Conservation (phyloP, 495 filamentous ascomycete genomes). For the Aspergillus nanangensis region DNA sequence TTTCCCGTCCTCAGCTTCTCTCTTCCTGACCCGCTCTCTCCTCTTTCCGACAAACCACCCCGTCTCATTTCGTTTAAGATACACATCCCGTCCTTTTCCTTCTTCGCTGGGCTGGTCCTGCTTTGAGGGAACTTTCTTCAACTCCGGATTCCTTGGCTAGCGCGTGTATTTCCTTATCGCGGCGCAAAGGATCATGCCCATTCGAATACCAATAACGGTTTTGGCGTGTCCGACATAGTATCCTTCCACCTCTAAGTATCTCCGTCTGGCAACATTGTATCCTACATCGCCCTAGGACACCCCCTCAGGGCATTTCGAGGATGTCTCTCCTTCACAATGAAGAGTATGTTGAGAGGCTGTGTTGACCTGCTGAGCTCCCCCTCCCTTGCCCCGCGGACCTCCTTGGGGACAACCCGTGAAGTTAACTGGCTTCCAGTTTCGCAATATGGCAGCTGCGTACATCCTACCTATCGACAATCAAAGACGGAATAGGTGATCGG, state of each 20-base stretch:
- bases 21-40: slow-evolving; percentile 2
- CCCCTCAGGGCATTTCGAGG: slow-evolving; percentile 2
- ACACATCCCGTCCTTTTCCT: slow-evolving; percentile 9
- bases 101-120: slow-evolving; percentile 38
- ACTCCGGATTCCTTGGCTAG: too few relatives aligned
- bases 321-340: slow-evolving; percentile 98
- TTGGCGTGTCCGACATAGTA: slow-evolving; percentile 3
- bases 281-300: too few relatives aligned
- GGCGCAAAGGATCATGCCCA: slow-evolving; percentile 7
- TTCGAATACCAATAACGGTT: slow-evolving; percentile 7
- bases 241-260: background rate
- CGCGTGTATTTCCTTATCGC: too few relatives aligned
- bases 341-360: slow-evolving; percentile 65
- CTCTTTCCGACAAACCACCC: slow-evolving; percentile 1
- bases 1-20: background rate
- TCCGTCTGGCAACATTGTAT: too few relatives aligned
- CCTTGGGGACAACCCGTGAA: background rate
- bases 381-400: slow-evolving; percentile 2
- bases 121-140: slow-evolving; percentile 6
- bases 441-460: slow-evolving; percentile 90
- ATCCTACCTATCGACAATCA: slow-evolving; percentile 82
- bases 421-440: slow-evolving; percentile 55
- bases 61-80: too few relatives aligned
- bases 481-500: slow-evolving; percentile 93
- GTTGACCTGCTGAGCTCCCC: slow-evolving; percentile 1